phyloP scores from a whole-genome alignment of 495 filamentous ascomycete species.

The Thermothielavioides terrestris region DNA sequence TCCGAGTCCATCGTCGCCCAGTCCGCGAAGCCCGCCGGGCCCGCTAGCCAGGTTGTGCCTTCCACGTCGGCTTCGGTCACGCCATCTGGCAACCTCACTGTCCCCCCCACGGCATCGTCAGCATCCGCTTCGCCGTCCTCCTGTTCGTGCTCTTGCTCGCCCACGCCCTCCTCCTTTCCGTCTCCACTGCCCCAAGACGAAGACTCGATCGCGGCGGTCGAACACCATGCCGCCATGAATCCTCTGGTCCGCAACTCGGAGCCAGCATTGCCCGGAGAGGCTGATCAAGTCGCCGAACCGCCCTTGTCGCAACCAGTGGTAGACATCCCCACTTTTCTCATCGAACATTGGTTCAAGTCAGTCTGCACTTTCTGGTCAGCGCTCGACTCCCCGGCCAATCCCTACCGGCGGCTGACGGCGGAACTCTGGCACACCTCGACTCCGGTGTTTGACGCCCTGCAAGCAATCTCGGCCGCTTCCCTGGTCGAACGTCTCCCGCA shows the following conservation, averaged over 20 bases:
- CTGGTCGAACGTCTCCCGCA: slow-evolving; percentile 26
- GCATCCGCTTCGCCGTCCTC: not conserved
- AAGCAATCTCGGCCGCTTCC: slow-evolving; percentile 27
- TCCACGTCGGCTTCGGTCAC: slow-evolving; percentile 1
- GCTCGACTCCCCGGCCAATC: slow-evolving; percentile 23
- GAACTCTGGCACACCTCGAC: slow-evolving; percentile 19
- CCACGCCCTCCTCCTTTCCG: slow-evolving; percentile 3
- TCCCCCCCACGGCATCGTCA: too few species aligned
- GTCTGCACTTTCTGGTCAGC: slow-evolving; percentile 30
- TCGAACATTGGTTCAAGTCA: slow-evolving; percentile 33
- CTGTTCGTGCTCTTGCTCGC: not conserved
- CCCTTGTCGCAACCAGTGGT: slow-evolving; percentile 22
- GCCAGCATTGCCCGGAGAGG: not conserved
- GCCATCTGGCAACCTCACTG: too few species aligned
- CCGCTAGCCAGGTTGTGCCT: not conserved
- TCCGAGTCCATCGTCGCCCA: slow-evolving; percentile 22
- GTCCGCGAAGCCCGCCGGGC: not conserved
- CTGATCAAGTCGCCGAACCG: not conserved
- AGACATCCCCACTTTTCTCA: slow-evolving; percentile 25
- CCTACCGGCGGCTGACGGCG: slow-evolving; percentile 23
- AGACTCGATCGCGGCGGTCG: not conserved
- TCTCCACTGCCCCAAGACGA: slow-evolving; percentile 6
- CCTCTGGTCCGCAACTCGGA: not conserved
- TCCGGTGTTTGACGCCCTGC: slow-evolving; percentile 23
- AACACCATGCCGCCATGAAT: not conserved